Evolutionary conservation across 129 eudicot species (phyloP), one percentile per base, ranked within the genome.

Genomic region (Calendula officinalis): DNA sequence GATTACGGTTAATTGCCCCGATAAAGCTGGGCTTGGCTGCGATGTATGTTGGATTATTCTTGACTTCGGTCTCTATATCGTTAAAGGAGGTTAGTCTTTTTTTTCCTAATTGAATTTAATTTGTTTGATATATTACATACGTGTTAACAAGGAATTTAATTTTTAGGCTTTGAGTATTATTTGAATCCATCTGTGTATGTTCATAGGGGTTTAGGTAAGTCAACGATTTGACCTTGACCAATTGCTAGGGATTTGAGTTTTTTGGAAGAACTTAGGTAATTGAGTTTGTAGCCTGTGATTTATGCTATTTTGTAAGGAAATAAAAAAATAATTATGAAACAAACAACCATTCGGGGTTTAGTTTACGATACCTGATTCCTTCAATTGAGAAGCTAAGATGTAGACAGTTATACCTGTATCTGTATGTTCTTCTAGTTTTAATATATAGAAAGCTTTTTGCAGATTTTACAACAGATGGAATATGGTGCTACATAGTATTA

Each of bases 391-490:
- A n/a, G n/a, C n/a, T n/a, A n/a, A n/a, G n/a, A n/a, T n/a, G n/a
- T n/a, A n/a, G n/a, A n/a, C n/a, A n/a, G n/a, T n/a, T n/a, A n/a
- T n/a, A n/a, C n/a, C n/a, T n/a, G n/a, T n/a, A n/a, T n/a, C n/a
- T n/a, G 30, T 22, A 22, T 22, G 30, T 22, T 22, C 30, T 2
- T 22, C n/a, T n/a, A n/a, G 30, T 22, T 22, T 22, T 22, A 22
- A 22, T 22, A 0, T 22, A 2, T 22, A 34, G 27, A 56, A 56
- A 9, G 14, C 36, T 36, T 15, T 15, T 63, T 46, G 30, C 38
- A 90, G 97, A 90, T 81, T 76, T 86, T 51, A 83, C 97, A 8
- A 90, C 97, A 2, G 97, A 90, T 77, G 97, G 97, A 36, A 77
- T 71, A 70, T 90, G 97, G 97, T 90, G 97, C 77, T 90, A 78